Conservation (phyloP, 768 basidiomycete genomes). For the Sarcodon sp. region DNA sequence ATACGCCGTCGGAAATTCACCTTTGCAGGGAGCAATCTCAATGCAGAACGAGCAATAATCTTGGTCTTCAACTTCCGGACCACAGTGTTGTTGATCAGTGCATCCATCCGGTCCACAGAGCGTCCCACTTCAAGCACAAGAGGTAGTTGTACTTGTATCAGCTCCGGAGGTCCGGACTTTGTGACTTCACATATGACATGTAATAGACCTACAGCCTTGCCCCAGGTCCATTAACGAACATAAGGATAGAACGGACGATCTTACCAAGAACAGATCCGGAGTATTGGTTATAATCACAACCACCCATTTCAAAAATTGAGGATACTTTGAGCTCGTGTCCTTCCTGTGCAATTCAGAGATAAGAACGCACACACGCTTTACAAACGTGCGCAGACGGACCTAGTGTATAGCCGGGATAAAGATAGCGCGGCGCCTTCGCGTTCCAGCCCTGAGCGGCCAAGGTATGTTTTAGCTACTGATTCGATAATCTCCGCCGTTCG, state of each 20-base stretch:
- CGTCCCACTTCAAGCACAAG: constrained; percentile 32
- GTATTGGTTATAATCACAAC: constrained; percentile 21
- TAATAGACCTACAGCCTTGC: constrained; percentile 54
- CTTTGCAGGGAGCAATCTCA: constrained; percentile 45
- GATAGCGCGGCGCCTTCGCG: constrained; percentile 72
- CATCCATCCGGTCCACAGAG: constrained; percentile 25
- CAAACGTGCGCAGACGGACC: constrained; percentile 30
- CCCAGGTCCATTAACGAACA: not conserved
- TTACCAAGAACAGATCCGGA: constrained; percentile 39
- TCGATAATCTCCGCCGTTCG: constrained; percentile 49
- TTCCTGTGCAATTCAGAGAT: constrained; percentile 27
- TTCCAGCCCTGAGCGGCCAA: constrained; percentile 68
- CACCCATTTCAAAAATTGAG: constrained; percentile 39
- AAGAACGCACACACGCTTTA: constrained; percentile 1
- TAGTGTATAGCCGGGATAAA: constrained; percentile 71
- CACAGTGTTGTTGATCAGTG: constrained; percentile 42
- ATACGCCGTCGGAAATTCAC: constrained; percentile 19
- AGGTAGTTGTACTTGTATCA: constrained; percentile 29
- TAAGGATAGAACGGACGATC: constrained; percentile 9
- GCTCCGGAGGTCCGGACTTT: constrained; percentile 47
- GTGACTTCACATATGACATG: constrained; percentile 59
- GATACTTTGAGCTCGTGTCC: constrained; percentile 38
- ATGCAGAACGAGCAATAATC: constrained; percentile 48
- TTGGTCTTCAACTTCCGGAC: constrained; percentile 62
- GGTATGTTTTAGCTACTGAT: constrained; percentile 37